Evolutionary conservation across 225 moss, liverwort and hornwort genomes (phyloP), one percentile per base, ranked within the genome.

Genomic region (Rhytidiadelphus loreus): DNA sequence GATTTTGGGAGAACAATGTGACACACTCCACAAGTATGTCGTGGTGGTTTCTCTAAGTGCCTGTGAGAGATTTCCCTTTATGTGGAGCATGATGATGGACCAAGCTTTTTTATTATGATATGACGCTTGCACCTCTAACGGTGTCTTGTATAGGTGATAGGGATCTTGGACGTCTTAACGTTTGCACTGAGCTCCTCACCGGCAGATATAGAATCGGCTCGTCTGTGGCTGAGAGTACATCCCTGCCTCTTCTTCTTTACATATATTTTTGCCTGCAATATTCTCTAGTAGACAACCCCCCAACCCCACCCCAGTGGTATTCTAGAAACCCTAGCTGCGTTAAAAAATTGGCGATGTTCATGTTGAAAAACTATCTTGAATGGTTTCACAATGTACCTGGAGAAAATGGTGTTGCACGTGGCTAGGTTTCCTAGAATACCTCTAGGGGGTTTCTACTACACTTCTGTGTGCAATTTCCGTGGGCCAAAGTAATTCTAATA

Each of bases 141-240:
- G 52, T 87, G 85, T 62, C 61, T 72, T 93, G 59, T 82, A 63
- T 88, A 98, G 98, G 94, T 96, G 90, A 92, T 95, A 85, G 97
- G 97, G 86, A 94, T 98, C 35, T 81, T 98, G 93, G 98, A 98
- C 88, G 92, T 97, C 68, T 95, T 96, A 82, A 94, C 92, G 30
- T 89, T 85, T 83, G 96, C 96, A 46, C 84, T 98, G 83, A 95
- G 94, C 87, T 93, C 91, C 83, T 94, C 95, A 80, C 94, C 97
- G 81, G 89, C 93, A 78, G 97, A 98, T 56, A 96, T 92, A 88
- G 98, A 98, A 75, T 82, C 92, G 50, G 96, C 95, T 87, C 97
- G 97, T 72, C 90, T 94, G 90, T 98, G 98, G 98, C 93, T 98
- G 61, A 97, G 96, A 92, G 98, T 97, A 84, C 88, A 53, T 88